Conservation (phyloP, 805 yeast genomes). For the Ogataea siamensis region DNA sequence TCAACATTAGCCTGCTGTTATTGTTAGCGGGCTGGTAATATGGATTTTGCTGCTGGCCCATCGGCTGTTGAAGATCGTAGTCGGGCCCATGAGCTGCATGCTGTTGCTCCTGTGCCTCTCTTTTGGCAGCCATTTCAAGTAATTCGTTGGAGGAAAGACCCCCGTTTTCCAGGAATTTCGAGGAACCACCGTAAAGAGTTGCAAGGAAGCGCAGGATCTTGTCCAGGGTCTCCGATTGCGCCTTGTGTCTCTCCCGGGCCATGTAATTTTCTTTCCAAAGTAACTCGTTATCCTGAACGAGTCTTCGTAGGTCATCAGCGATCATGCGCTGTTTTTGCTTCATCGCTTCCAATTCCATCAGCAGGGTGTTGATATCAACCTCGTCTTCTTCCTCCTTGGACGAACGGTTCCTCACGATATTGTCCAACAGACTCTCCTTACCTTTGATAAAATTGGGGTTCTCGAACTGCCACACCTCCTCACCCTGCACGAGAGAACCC, state of each 20-base stretch:
- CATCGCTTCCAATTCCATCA: slow-evolving; percentile 72
- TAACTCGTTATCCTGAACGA: slow-evolving; percentile 82
- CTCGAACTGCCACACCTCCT: slow-evolving; percentile 87
- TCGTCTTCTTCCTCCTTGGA: slow-evolving; percentile 41
- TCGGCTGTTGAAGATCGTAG: slow-evolving; percentile 13
- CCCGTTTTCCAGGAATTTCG: slow-evolving; percentile 31
- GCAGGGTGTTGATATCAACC: slow-evolving; percentile 49
- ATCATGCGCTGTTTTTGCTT: slow-evolving; percentile 78
- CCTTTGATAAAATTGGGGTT: slow-evolving; percentile 76
- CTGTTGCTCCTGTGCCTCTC: slow-evolving; percentile 11
- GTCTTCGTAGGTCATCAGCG: slow-evolving; percentile 78
- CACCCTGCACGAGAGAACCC: slow-evolving; percentile 64
- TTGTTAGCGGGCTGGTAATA: slow-evolving; percentile 12
- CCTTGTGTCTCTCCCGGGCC: slow-evolving; percentile 79
- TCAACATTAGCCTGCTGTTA: slow-evolving; percentile 27
- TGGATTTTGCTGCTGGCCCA: slow-evolving; percentile 10
- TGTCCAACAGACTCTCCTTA: slow-evolving; percentile 80
- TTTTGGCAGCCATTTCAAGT: slow-evolving; percentile 18
- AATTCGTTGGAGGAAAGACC: slow-evolving; percentile 18
- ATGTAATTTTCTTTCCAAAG: slow-evolving; percentile 87
- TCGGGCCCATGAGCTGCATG: slow-evolving; percentile 13
- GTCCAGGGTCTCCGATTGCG: slow-evolving; percentile 85
- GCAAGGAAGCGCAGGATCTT: slow-evolving; percentile 86
- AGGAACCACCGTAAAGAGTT: slow-evolving; percentile 70
- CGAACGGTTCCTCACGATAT: slow-evolving; percentile 73